Evolutionary conservation across 1,284 basidiomycete species (phyloP).

Genomic region (Apiotrichum montevideense): DNA sequence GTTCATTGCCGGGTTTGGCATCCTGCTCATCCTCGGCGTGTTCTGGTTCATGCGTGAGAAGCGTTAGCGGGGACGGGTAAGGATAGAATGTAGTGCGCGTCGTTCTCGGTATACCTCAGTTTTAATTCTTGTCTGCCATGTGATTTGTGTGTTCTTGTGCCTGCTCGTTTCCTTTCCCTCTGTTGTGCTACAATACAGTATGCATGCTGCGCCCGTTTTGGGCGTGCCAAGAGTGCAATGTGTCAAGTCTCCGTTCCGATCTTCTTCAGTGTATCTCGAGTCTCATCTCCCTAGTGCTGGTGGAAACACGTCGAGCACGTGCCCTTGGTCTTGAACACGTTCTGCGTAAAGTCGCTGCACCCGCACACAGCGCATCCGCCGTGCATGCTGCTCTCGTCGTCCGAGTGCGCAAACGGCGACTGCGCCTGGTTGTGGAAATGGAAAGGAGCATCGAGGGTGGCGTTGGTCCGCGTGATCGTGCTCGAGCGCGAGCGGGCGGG

Average conservation of each 20-base stretch:
- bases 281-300: slow-evolving; percentile 17
- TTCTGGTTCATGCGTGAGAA: slow-evolving; percentile 68
- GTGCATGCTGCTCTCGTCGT: slow-evolving; percentile 45
- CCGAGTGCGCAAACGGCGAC: slow-evolving; percentile 9
- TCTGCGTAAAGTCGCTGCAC: slow-evolving; percentile 56
- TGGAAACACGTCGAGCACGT: slow-evolving; percentile 59
- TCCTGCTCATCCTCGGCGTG: slow-evolving; percentile 63
- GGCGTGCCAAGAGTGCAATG: too few relatives aligned
- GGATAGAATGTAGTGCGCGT: too few relatives aligned
- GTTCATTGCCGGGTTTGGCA: slow-evolving; percentile 68
- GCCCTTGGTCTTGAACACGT: slow-evolving; percentile 58
- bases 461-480: neutral
- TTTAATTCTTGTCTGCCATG: too few relatives aligned
- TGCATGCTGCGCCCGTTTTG: too few relatives aligned
- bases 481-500: neutral
- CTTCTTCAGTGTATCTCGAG: too few relatives aligned
- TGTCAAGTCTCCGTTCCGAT: too few relatives aligned
- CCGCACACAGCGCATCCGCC: slow-evolving; percentile 47
- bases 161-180: too few relatives aligned
- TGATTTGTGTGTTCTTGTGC: too few relatives aligned
- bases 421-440: neutral
- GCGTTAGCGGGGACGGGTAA: slow-evolving; percentile 42
- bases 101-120: too few relatives aligned
- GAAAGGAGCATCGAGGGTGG: neutral
- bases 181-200: too few relatives aligned